Evolutionary conservation across 1,284 basidiomycete genomes (phyloP), one percentile per base, ranked within the genome.

Genomic region (Ceratobasidium sp.): DNA sequence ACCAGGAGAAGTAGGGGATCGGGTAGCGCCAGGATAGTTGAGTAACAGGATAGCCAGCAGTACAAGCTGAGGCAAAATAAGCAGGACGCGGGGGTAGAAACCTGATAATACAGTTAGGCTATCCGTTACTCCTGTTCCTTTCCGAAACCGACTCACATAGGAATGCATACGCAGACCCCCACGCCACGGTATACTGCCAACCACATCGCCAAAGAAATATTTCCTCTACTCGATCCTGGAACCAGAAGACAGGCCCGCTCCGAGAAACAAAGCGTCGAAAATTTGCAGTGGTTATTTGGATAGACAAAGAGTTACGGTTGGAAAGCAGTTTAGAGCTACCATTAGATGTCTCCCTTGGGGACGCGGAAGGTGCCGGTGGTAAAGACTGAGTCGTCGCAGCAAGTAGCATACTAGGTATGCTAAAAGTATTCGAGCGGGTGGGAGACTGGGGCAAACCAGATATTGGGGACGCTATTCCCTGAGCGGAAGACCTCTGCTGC

Each of bases 211-310:
- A 93, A 75, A 90, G 81, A 1, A 93, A 69, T 19, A 92, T 85
- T 81, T 93, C 92, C 79, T 93, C 92, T 22, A 90, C 78, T 1
- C 92, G 83, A 78, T 93, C 92, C 81, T 92, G 90, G 14, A 93
- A 76, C 92, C 92, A 93, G 78, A 92, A 93, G 6, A 92, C 82
- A 0, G 90, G 88, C 0, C 90, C 90, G 3, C 87, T 83, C 76
- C 85, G 88, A 7, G 87, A 84, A 0, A 93, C 86, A 75, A 93
- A 93, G 8, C 90, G 84, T 75, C 88, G 87, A 79, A 93, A 93
- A 78, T 93, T 92, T 71, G 84, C 85, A 0, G 90, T 89, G 75
- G 88, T 90, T 41, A 88, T 90, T 0, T 88, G 90, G 4, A 93
- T 84, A 0, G 90, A 91, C 1, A 93, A 84, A 0, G 91, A 87